Percentiles rank a stretch among this genome's conserved stretches.
Evolutionary conservation across 257 asterid species (phyloP).

Genomic region (Catharanthus roseus): DNA sequence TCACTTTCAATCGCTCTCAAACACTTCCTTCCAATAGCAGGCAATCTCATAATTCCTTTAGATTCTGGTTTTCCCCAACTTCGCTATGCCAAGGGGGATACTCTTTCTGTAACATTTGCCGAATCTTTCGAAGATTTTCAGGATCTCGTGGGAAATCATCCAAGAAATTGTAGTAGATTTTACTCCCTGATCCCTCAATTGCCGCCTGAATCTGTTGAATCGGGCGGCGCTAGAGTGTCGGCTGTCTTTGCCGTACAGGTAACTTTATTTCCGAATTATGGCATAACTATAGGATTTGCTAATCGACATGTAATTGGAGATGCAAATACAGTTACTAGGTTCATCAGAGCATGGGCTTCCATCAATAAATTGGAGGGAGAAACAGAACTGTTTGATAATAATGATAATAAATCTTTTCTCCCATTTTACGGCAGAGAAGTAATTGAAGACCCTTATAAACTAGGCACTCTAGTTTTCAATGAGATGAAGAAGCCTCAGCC

Average conservation of each 20-base stretch:
- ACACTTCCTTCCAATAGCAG: slow-evolving; percentile 43
- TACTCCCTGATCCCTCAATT: slow-evolving; percentile 35
- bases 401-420: not conserved
- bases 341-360: slow-evolving; percentile 35
- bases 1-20: slow-evolving; percentile 43
- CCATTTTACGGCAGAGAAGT: slow-evolving; percentile 39
- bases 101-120: slow-evolving; percentile 25
- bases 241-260: slow-evolving; percentile 38
- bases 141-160: slow-evolving; percentile 23
- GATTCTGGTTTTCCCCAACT: slow-evolving; percentile 21
- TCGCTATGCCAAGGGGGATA: slow-evolving; percentile 32
- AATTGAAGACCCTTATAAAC: slow-evolving; percentile 5
- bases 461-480: not conserved
- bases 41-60: slow-evolving; percentile 26
- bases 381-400: not conserved
- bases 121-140: slow-evolving; percentile 26
- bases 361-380: slow-evolving; percentile 14
- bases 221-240: slow-evolving; percentile 9
- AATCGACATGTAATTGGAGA: slow-evolving; percentile 38
- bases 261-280: slow-evolving; percentile 36
- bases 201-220: slow-evolving; percentile 18
- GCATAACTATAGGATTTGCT: slow-evolving; percentile 40
- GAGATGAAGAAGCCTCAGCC: not conserved
- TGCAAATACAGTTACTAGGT: slow-evolving; percentile 30
- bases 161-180: slow-evolving; percentile 31